Percentiles rank a stretch among this genome's conserved stretches.
These are phyloP conservation scores for Heracleum sosnowskyi DNA, from an alignment of 129 eudicot genomes.

Conservation along the genomic window DNA sequence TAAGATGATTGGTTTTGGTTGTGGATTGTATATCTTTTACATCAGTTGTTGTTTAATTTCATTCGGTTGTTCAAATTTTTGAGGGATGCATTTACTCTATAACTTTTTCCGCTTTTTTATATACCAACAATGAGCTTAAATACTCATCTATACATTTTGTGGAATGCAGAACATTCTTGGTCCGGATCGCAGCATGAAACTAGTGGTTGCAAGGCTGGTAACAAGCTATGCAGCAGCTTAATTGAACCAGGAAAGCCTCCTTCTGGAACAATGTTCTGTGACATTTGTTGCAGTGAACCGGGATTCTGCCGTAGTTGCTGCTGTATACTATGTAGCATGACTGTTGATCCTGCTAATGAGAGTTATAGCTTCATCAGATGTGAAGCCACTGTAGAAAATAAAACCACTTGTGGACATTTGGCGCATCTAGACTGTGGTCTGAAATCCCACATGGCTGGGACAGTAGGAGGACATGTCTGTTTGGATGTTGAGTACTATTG, in stretches of 20 bases:
- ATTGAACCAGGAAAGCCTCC: conserved; percentile 21
- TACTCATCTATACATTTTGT: conserved; percentile 11
- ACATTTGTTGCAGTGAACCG: conserved; percentile 73
- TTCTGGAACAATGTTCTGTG: conserved; percentile 46
- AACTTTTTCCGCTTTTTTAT: no score
- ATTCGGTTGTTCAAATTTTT: no score
- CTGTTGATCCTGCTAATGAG: conserved; percentile 26
- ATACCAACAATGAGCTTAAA: no score
- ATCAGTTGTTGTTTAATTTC: no score
- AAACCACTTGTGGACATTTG: conserved; percentile 58
- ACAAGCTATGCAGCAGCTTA: conserved; percentile 58
- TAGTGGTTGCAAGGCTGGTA: conserved; percentile 67
- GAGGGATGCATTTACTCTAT: no score
- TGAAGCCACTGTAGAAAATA: conserved; percentile 40
- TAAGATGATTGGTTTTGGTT: no score
- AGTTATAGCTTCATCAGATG: conserved; percentile 54
- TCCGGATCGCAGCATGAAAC: conserved; percentile 24
- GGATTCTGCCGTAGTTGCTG: conserved; percentile 77
- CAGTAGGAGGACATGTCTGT: conserved; percentile 69
- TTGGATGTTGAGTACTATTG: conserved; percentile 87
- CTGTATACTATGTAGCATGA: conserved; percentile 66
- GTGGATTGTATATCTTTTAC: no score
- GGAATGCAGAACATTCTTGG: conserved; percentile 15
- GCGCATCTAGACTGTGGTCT: conserved; percentile 75
- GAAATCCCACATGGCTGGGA: conserved; percentile 84